Evolutionary conservation across 2,329 filamentous ascomycete species (phyloP), one percentile per base, ranked within the genome.

Genomic region (Dryadomyces quercus-mongolicae): DNA sequence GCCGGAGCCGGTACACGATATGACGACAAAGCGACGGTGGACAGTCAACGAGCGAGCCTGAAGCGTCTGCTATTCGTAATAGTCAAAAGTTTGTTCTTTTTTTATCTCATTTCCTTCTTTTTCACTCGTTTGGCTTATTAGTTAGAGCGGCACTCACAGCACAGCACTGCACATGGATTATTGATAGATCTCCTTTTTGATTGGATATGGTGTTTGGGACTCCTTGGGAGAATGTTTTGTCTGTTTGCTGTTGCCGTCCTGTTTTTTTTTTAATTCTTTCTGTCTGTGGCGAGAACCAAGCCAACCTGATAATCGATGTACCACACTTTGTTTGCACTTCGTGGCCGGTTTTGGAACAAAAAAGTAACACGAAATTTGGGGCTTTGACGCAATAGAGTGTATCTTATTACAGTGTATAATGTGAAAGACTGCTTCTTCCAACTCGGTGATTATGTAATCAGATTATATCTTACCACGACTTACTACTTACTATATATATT

Each of bases 11-110:
- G 65, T 70, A 34, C 67, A 73, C 7, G 77, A 80, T 55, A 55
- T 70, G 54, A 67, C 70, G 20, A 67, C 70, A 1, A 81, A 80
- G 65, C 65, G 77, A 52, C 69, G 77, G 22, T 81, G 78, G 78
- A 79, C 77, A 21, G 71, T 80, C 5, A 78, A 71, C 48, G 77
- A 81, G 38, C 52, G 51, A 9, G 49, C 52, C 7, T 48, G 44
- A 40, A n/a, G 8, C 31, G 10, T 31, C 25, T 31, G 25, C 25
- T 31, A 5, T 8, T 31, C 25, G 25, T 31, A 31, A 34, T 45
- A 48, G 44, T 43, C 15, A 31, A 38, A 16, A 31, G 6, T 31
- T 38, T 18, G 20, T 43, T 43, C n/a, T 25, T 21, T 16, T 5
- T 45, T 43, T 15, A 16, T 18, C 9, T 38, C 43, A 31, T 48